Evolutionary conservation across 176 grass and related monocot genomes (phyloP), one percentile per base, ranked within the genome.

Genomic region (Olyra latifolia): DNA sequence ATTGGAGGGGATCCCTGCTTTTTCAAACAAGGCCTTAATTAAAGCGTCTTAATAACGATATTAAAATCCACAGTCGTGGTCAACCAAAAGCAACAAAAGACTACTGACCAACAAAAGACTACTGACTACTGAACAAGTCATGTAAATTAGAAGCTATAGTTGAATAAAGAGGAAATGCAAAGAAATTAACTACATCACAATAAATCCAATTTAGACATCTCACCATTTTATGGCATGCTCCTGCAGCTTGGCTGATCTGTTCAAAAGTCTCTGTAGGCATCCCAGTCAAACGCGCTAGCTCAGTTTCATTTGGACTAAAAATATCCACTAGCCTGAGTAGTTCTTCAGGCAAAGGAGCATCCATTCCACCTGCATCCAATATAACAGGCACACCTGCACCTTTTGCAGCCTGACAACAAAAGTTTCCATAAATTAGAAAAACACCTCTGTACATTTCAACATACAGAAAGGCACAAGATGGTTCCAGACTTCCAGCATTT

Each of bases 241-340:
- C 60, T 72, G 81, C 92, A 75, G 92, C 96, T 67, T 84, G 84
- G 57, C 70, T 79, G 66, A 93, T 98, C 81, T 95, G 92, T 77
- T 98, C 88, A 86, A 93, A 91, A 56, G 88, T 88, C 11, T 93
- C 96, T 7, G 96, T 93, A 73, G 80, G 77, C 92, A 95, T 78
- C 78, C 88, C 88, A 64, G 90, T 93, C 72, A 98, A 80, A 75
- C 92, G 88, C 45, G 90, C 90, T 55, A 98, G 71, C 75, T 98
- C 96, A 50, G 92, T 95, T 93, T 98, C 96, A 93, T 98, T 98
- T 67, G 96, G 96, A 83, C 96, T 98, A 72, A 98, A 98, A 67
- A 98, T 86, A 47, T 95, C 96, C 55, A 98, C 90, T 43, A 95
- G 88, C 14, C 71, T 89, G 1, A 95, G 55, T 76, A 98, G 84